Evolutionary conservation across 805 yeast species (phyloP), one percentile per base, ranked within the genome.

Genomic region (Ogataea glucozyma): DNA sequence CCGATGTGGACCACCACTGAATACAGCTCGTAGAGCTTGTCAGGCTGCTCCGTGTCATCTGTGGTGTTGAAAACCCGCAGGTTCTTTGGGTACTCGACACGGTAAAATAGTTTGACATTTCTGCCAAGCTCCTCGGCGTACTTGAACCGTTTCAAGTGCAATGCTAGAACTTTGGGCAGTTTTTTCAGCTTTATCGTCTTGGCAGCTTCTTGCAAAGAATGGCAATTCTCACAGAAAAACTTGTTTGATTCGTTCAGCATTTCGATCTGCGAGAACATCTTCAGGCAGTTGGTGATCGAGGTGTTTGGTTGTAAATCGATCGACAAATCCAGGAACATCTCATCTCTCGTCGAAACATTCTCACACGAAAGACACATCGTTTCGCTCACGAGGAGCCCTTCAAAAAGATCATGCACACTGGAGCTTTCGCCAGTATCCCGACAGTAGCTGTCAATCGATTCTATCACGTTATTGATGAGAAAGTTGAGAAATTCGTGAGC

Each of bases 401-500:
- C 90, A 59, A 91, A 93, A 19, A 89, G 67, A 22, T 79, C 76
- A 36, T 79, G 83, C 41, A 91, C 40, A n/a, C 41, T 34, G 4
- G 52, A 38, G 12, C 38, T 38, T 4, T 27, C 31, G 11, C 38
- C 31, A 3, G 40, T 40, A 13, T 46, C 46, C 13, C 53, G 54
- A 26, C 47, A 46, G 44, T 64, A 62, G 9, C 21, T 44, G 33
- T 71, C 75, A 20, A 73, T 65, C 13, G 85, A 73, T 49, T 86
- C 89, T 11, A 76, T 67, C 14, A 72, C 71, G 52, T 69, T 77
- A 63, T 93, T 93, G 40, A 93, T 70, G 52, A 90, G 62, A 58
- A 86, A 90, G 61, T 90, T 91, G 59, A 90, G 74, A 64, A 93
- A 93, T 66, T 93, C 99, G 65, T 93, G 99, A 4, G 98, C 97